Evolutionary conservation across 2,329 filamentous ascomycete species (phyloP).

Genomic region (Aspergillus tubingensis): DNA sequence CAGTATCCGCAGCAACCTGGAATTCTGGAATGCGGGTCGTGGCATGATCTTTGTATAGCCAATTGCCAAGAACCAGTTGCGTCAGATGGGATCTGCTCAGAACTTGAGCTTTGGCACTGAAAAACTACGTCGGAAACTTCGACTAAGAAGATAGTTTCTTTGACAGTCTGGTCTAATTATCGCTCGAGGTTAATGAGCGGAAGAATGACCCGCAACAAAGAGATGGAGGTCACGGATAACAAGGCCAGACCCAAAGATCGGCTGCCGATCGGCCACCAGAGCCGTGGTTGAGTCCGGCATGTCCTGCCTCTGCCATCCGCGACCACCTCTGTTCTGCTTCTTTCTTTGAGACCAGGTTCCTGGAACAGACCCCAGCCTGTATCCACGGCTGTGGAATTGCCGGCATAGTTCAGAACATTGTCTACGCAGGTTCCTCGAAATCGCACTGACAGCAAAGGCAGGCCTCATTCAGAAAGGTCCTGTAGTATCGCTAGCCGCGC

Average conservation of each 20-base stretch:
- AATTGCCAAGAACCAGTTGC: background rate
- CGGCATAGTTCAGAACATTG: background rate
- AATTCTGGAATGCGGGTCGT: slow-evolving; percentile 24
- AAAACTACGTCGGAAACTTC: no score
- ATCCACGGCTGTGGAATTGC: background rate
- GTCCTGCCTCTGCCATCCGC: slow-evolving; percentile 5
- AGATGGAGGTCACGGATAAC: background rate
- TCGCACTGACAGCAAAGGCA: background rate
- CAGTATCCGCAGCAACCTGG: slow-evolving; percentile 22
- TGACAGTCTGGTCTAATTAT: no score
- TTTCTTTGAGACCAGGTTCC: background rate
- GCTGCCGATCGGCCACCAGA: background rate
- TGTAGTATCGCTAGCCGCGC: background rate
- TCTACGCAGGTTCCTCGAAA: background rate
- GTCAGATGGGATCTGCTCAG: background rate
- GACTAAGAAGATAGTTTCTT: no score
- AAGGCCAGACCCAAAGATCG: background rate
- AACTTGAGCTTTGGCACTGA: no score
- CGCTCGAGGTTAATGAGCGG: background rate
- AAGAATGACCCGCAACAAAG: background rate
- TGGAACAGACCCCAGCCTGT: slow-evolving; percentile 2
- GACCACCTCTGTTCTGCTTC: background rate
- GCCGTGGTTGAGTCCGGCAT: slow-evolving; percentile 5
- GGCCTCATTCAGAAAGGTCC: no score
- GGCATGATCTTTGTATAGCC: slow-evolving; percentile 3